Base-by-base conservation (phyloP, 1,139 yeast genomes). In the Debaryomycetaceae sp. region DNA sequence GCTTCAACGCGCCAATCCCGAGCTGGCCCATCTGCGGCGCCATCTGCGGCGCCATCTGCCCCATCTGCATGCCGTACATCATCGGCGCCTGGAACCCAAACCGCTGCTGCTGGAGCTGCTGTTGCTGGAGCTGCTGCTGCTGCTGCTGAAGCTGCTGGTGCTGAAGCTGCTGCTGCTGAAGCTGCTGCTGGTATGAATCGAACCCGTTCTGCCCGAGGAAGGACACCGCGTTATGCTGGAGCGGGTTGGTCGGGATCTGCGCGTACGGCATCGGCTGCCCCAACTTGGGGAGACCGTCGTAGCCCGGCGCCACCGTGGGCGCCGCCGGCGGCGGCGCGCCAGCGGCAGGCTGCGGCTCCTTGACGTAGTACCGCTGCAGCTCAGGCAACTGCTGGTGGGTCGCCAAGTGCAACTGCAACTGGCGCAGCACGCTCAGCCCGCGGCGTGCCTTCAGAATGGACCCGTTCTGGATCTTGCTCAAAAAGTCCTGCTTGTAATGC, bases 401-500 rank as follows among this genome's bases (percentile, higher is more conserved):
- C 4, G 85, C 79, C 48, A 83, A 65, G 54, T 83, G 89, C 42
- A 82, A 58, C 49, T 83, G 91, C 39, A 83, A 59, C 49, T 82
- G 91, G 49, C 91, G 71, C 18, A 86, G 77, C 11, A 83, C 91
- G 15, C 84, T 75, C 5, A 85, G 78, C 5, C 93, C 93, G 44
- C 94, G 64, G 56, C 93, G 81, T 14, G 79, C 71, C 47, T 82
- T 83, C 45, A 78, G 75, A 31, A 82, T 59, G 19, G 82, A 73
- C 9, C 91, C 96, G 40, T 75, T 79, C 40, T 75, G 76, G 56
- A 89, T 78, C 58, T 86, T 84, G 43, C 70, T 75, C 51, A 88
- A 62, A 46, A 88, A 89, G 42, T 93, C 98, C 32, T 78, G 80
- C 48, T 83, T 82, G 52, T 83, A 88, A 29, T 80, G 67, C 27